Evolutionary conservation across 2,329 filamentous ascomycete genomes (phyloP).

Genomic region (Colletotrichum zoysiae): DNA sequence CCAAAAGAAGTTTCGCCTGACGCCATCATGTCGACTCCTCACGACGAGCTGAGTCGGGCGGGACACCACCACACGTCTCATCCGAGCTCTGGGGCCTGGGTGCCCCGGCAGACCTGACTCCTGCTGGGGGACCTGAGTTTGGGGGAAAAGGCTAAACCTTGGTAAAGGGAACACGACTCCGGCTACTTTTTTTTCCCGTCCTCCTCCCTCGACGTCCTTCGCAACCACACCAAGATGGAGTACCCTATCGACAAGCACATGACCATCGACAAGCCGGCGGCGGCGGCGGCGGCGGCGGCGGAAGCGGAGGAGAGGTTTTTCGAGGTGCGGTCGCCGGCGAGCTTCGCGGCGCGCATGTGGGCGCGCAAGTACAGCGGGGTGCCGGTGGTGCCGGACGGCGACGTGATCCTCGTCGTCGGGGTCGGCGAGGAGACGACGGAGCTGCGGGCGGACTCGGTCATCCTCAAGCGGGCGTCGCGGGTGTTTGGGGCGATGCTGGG

Average conservation of each 20-base stretch:
- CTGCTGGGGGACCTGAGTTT: constrained; percentile 30
- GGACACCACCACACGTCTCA: constrained; percentile 39
- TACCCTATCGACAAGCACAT: constrained; percentile 27
- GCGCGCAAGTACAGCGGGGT: constrained; percentile 35
- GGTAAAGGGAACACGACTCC: constrained; percentile 1
- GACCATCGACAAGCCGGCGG: constrained; percentile 33
- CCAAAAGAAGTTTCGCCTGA: constrained; percentile 22
- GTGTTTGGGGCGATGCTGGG: constrained; percentile 48
- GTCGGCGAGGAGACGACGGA: constrained; percentile 32
- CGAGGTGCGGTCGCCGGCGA: constrained; percentile 38
- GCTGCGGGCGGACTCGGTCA: constrained; percentile 42
- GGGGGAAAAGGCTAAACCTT: constrained; percentile 39
- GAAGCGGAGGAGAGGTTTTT: constrained; percentile 34
- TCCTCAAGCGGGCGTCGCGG: constrained; percentile 46
- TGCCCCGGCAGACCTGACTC: constrained; percentile 37
- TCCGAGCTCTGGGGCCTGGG: constrained; percentile 34
- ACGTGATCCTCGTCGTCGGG: constrained; percentile 45
- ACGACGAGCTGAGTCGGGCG: constrained; percentile 36
- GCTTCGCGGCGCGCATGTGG: constrained; percentile 41
- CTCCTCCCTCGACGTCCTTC: not conserved
- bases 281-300: constrained; percentile 12
- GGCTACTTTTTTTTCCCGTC: not conserved
- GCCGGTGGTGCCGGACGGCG: constrained; percentile 41
- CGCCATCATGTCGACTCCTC: constrained; percentile 15
- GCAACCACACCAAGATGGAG: constrained; percentile 23